These are phyloP conservation scores for Eleusine coracana DNA, from an alignment of 176 grass and related monocot genomes.

Conservation along the genomic window DNA sequence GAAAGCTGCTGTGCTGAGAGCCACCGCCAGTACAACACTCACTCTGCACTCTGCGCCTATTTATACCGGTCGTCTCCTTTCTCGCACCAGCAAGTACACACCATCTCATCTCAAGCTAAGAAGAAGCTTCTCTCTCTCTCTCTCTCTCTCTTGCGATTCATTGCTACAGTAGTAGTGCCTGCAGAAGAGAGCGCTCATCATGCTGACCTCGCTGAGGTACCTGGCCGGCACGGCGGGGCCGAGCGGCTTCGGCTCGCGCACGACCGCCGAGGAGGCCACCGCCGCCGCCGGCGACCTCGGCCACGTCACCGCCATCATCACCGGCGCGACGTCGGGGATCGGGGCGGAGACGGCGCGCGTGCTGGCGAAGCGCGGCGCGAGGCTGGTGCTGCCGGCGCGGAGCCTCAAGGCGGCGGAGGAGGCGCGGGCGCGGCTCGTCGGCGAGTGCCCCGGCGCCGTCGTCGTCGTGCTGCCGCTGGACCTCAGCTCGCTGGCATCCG, in stretches of 20 bases:
- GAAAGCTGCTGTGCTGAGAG: background rate
- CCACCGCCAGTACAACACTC: background rate
- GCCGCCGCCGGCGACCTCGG: slow-evolving; percentile 50
- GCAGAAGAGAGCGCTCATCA: background rate
- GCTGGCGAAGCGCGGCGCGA: slow-evolving; percentile 73
- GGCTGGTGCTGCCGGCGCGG: slow-evolving; percentile 82
- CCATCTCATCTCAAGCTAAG: background rate
- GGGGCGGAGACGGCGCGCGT: slow-evolving; percentile 84
- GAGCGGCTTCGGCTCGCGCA: slow-evolving; percentile 85
- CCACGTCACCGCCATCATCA: slow-evolving; percentile 84
- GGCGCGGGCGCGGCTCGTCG: slow-evolving; percentile 52
- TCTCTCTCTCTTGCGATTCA: background rate
- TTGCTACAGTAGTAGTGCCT: background rate
- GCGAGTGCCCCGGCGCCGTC: slow-evolving; percentile 56
- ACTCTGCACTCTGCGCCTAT: background rate
- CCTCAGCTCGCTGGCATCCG: slow-evolving; percentile 88
- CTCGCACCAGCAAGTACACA: background rate
- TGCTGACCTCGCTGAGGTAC: slow-evolving; percentile 69
- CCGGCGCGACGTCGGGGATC: slow-evolving; percentile 94
- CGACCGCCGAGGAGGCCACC: slow-evolving; percentile 73
- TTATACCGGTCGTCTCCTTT: slow-evolving; percentile 19
- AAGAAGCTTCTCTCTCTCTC: background rate
- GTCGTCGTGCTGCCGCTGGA: slow-evolving; percentile 87
- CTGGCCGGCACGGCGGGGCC: slow-evolving; percentile 72
- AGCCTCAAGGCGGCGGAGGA: slow-evolving; percentile 92